Evolutionary conservation across 495 filamentous ascomycete species (phyloP).

Genomic region (Penicillium ucsense): DNA sequence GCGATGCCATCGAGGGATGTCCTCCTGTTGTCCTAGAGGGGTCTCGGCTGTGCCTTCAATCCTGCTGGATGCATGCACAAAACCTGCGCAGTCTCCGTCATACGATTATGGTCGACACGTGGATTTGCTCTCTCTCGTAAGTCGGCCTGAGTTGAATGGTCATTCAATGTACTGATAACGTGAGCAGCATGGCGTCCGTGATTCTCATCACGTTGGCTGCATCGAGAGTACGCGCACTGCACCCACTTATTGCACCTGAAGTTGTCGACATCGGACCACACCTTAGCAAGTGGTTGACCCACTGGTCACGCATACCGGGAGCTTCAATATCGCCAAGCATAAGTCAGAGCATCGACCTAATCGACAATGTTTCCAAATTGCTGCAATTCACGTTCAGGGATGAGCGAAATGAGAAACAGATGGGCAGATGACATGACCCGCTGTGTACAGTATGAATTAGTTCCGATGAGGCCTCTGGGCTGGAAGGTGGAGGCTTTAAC

Average conservation of each 20-base stretch:
- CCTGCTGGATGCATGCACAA: constrained; percentile 31
- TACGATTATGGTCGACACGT: constrained; percentile 37
- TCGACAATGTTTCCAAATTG: constrained; percentile 21
- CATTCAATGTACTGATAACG: neutral
- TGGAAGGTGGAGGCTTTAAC: no score
- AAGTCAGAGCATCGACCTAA: constrained; percentile 8
- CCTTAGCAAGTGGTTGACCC: constrained; percentile 6
- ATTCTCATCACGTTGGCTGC: constrained; percentile 13
- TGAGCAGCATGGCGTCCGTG: constrained; percentile 14
- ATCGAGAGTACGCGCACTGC: constrained; percentile 6
- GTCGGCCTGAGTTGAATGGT: constrained; percentile 2
- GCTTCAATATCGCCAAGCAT: constrained; percentile 18
- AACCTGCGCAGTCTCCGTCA: constrained; percentile 29
- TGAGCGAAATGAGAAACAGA: neutral
- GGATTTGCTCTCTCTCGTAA: constrained; percentile 40
- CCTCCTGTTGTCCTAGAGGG: constrained; percentile 18
- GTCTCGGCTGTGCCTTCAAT: constrained; percentile 28
- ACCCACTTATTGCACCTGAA: constrained; percentile 2
- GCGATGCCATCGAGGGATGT: constrained; percentile 3
- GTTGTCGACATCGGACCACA: constrained; percentile 12
- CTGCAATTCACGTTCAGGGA: neutral
- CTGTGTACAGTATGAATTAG: no score
- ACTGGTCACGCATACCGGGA: constrained; percentile 12
- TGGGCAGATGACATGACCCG: neutral
- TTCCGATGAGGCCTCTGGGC: no score